A percentile compares a stretch with the other conserved stretches of the same genome.
phyloP scores from a whole-genome alignment of 208 protist genomes.

The Herpetomonas tarakana region DNA sequence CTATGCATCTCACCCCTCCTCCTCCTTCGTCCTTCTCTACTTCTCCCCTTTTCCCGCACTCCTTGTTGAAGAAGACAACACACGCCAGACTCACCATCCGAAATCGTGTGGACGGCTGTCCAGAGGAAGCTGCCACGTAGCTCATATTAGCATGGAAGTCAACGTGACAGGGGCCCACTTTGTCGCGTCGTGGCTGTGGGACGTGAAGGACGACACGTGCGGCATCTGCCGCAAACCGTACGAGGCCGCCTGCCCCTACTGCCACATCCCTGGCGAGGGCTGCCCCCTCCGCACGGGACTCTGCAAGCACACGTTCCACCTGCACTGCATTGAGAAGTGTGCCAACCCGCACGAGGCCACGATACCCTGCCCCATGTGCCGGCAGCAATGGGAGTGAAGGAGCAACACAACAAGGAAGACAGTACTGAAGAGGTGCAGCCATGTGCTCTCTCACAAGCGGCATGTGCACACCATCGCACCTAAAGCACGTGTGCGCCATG shows the following conservation, averaged over 20 bases:
- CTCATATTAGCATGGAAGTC: conserved; percentile 81
- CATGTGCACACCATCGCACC: no score
- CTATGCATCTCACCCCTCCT: no score
- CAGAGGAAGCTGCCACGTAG: no score
- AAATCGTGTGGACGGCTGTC: no score
- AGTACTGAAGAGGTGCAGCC: no score
- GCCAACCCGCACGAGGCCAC: conserved; percentile 47
- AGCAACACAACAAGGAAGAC: neutral
- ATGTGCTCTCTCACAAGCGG: no score
- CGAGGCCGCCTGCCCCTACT: conserved; percentile 85
- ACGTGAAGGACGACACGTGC: conserved; percentile 84
- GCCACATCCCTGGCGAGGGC: conserved; percentile 82
- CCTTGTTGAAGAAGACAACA: no score
- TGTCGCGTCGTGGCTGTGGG: conserved; percentile 88
- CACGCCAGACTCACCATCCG: no score
- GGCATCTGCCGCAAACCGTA: conserved; percentile 83
- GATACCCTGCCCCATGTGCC: conserved; percentile 78
- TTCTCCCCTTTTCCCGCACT: no score
- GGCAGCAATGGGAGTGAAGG: conserved; percentile 58
- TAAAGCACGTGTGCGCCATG: no score
- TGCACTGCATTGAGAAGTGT: conserved; percentile 98
- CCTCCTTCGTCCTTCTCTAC: no score
- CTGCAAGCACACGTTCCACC: conserved; percentile 99
- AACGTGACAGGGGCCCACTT: conserved; percentile 74
- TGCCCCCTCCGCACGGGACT: conserved; percentile 97